Conservation (phyloP, 129 eudicot genomes). For the Kitagawia praeruptora region DNA sequence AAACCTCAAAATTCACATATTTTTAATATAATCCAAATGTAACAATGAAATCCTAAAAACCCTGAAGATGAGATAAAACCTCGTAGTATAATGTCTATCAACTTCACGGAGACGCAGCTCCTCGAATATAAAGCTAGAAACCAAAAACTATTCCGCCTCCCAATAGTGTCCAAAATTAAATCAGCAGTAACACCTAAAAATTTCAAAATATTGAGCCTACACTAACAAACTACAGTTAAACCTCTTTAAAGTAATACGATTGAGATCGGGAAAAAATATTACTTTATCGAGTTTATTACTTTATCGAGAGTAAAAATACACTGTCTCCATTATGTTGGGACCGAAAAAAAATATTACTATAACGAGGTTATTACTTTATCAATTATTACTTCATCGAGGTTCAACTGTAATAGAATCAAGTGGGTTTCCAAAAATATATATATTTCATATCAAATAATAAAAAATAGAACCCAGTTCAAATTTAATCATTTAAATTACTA, state of each 20-base stretch:
- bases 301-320: too few relatives aligned
- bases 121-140: not conserved
- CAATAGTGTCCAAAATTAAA: not conserved
- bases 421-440: too few relatives aligned
- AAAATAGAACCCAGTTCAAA: not conserved
- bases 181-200: not conserved
- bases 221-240: not conserved
- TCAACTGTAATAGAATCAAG: too few relatives aligned
- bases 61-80: not conserved
- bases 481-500: too few relatives aligned
- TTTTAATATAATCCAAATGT: not conserved
- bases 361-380: too few relatives aligned
- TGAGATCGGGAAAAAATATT: too few relatives aligned
- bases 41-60: not conserved
- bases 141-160: not conserved
- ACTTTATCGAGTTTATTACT: too few relatives aligned
- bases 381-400: too few relatives aligned
- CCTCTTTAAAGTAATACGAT: too few relatives aligned
- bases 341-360: too few relatives aligned
- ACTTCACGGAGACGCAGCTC: not conserved
- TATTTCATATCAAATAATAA: not conserved
- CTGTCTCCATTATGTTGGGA: too few relatives aligned
- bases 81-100: too few relatives aligned
- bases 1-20: not conserved
- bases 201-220: not conserved